A percentile compares a stretch with the other conserved stretches of the same genome.
These are phyloP conservation scores for Fraxinus xanthoxyloides DNA, from an alignment of 305 asterid species.

Conservation along the genomic window DNA sequence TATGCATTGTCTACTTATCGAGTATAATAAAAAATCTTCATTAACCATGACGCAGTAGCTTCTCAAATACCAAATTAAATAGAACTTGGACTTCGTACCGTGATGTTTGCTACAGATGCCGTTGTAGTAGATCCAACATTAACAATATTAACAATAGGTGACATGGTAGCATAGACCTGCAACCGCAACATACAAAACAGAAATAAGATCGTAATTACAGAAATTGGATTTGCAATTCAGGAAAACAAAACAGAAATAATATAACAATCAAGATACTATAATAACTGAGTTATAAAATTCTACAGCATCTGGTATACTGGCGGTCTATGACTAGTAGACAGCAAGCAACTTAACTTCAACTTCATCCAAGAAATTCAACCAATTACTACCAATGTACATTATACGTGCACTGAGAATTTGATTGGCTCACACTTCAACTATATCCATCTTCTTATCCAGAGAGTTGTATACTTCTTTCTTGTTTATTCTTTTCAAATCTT, in stretches of 20 bases:
- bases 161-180: conserved; percentile 90
- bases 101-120: conserved; percentile 71
- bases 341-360: background rate
- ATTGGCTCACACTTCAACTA: background rate
- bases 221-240: background rate
- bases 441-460: background rate
- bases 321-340: background rate
- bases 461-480: background rate
- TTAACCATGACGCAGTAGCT: background rate
- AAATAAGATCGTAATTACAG: background rate
- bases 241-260: background rate
- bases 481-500: background rate
- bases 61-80: conserved; percentile 18
- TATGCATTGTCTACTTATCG: background rate
- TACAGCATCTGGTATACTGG: background rate
- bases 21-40: background rate
- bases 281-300: background rate
- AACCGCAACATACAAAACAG: conserved; percentile 15
- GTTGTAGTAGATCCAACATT: conserved; percentile 58
- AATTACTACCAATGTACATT: background rate
- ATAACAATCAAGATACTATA: background rate
- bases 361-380: background rate
- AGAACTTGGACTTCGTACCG: conserved; percentile 44
- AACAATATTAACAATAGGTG: conserved; percentile 69
- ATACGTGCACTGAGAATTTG: background rate